phyloP scores from a whole-genome alignment of 768 basidiomycete species.

The Hydnum rufescens region DNA sequence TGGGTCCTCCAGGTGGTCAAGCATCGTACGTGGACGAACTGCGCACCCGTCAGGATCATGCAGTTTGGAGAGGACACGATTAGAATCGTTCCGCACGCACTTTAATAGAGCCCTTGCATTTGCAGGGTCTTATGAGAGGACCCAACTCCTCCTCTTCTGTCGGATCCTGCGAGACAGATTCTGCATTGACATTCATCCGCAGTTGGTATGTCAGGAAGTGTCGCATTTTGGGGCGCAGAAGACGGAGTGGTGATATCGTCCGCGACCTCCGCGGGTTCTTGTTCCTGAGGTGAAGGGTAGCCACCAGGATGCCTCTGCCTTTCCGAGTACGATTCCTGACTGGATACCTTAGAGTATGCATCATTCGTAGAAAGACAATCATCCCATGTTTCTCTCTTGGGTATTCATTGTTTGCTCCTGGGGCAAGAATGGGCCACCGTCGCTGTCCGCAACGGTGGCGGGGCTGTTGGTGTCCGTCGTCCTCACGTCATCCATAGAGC shows the following conservation, averaged over 20 bases:
- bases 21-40: conserved; percentile 69
- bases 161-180: conserved; percentile 58
- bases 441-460: no score
- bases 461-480: no score
- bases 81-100: conserved; percentile 18
- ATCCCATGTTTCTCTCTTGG: no score
- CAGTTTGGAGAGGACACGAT: conserved; percentile 1
- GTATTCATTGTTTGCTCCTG: no score
- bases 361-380: no score
- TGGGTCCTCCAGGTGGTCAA: conserved; percentile 54
- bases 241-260: neutral
- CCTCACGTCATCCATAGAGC: no score
- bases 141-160: conserved; percentile 35
- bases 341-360: no score
- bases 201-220: neutral
- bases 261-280: no score
- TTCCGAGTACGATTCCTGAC: no score
- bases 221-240: neutral
- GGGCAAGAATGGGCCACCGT: no score
- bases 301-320: no score
- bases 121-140: conserved; percentile 62
- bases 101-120: conserved; percentile 61
- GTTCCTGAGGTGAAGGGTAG: no score
- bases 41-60: neutral
- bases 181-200: conserved; percentile 30